These are phyloP conservation scores for Fonsecaea nubica DNA, from an alignment of 2,329 filamentous ascomycete genomes.

Conservation along the genomic window DNA sequence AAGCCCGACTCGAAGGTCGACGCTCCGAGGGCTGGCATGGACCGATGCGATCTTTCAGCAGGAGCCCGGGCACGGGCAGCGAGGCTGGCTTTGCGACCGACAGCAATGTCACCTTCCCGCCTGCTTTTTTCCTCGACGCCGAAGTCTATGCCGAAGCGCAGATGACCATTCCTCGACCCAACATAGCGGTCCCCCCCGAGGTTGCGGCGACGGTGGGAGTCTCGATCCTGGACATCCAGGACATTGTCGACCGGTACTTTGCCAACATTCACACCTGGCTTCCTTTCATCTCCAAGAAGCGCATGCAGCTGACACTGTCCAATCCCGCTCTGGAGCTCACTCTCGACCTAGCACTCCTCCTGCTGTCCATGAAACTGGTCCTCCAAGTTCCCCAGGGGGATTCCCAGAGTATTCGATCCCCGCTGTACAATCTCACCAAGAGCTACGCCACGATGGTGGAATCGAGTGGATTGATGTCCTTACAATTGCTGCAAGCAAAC, in stretches of 20 bases:
- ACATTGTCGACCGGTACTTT: conserved; percentile 39
- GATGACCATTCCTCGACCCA: conserved; percentile 29
- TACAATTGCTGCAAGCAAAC: conserved; percentile 43
- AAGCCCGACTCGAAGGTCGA: conserved; percentile 33
- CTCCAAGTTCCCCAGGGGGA: conserved; percentile 31
- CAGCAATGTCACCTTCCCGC: conserved; percentile 29
- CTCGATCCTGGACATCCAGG: conserved; percentile 37
- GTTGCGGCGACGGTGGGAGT: conserved; percentile 35
- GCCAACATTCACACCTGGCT: conserved; percentile 41
- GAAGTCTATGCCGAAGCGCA: conserved; percentile 33
- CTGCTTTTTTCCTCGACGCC: conserved; percentile 39
- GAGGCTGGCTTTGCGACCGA: conserved; percentile 10
- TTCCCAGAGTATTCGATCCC: conserved; percentile 24
- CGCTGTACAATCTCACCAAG: conserved; percentile 42
- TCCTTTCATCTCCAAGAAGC: conserved; percentile 40
- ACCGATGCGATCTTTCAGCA: conserved; percentile 29
- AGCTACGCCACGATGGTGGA: conserved; percentile 42
- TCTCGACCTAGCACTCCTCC: conserved; percentile 42
- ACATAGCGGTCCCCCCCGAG: conserved; percentile 29
- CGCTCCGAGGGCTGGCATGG: conserved; percentile 30
- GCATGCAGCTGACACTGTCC: conserved; percentile 34
- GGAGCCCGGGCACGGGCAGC: conserved; percentile 18
- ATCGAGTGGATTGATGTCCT: conserved; percentile 40
- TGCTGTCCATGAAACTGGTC: conserved; percentile 44
- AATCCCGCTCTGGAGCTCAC: conserved; percentile 38